Evolutionary conservation across 805 yeast species (phyloP).

Genomic region (Monosporozyma aquatica): DNA sequence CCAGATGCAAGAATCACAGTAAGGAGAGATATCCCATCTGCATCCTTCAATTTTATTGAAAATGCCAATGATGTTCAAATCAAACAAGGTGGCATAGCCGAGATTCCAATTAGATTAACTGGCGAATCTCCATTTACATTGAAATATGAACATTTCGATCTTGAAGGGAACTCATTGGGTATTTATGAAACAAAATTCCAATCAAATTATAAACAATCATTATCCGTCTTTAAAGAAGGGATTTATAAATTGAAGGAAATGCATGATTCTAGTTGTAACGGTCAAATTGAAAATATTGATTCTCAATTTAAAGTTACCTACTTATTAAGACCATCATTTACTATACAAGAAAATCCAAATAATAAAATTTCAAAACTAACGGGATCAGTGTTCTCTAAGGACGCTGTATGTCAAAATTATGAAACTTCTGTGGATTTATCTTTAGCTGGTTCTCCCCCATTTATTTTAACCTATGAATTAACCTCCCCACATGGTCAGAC

Average conservation of each 20-base stretch:
- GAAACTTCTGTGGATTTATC: slow-evolving; percentile 43
- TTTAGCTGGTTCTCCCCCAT: slow-evolving; percentile 55
- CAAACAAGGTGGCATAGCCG: slow-evolving; percentile 52
- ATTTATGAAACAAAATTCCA: slow-evolving; percentile 16
- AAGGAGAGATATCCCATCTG: slow-evolving; percentile 59
- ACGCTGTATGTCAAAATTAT: slow-evolving; percentile 40
- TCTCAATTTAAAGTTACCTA: slow-evolving; percentile 34
- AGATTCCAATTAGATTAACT: slow-evolving; percentile 49
- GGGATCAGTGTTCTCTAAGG: slow-evolving; percentile 26
- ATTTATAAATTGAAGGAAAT: slow-evolving; percentile 37
- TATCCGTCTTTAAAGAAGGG: slow-evolving; percentile 40
- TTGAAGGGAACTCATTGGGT: slow-evolving; percentile 22
- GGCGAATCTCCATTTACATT: slow-evolving; percentile 50
- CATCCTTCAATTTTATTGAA: slow-evolving; percentile 34
- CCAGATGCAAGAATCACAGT: slow-evolving; percentile 60
- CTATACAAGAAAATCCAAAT: slow-evolving; percentile 29
- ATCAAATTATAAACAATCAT: slow-evolving; percentile 25
- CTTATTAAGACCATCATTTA: slow-evolving; percentile 41
- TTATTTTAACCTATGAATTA: slow-evolving; percentile 58
- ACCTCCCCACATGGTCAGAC: slow-evolving; percentile 46
- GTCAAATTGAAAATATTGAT: slow-evolving; percentile 33
- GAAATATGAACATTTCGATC: slow-evolving; percentile 29
- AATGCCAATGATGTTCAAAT: slow-evolving; percentile 35
- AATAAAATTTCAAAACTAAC: slow-evolving; percentile 18
- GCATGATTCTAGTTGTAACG: slow-evolving; percentile 45